A percentile compares a stretch with the other conserved stretches of the same genome.
phyloP scores from a whole-genome alignment of 169 alveolate genomes.

The Plasmodium gallinaceum region DNA sequence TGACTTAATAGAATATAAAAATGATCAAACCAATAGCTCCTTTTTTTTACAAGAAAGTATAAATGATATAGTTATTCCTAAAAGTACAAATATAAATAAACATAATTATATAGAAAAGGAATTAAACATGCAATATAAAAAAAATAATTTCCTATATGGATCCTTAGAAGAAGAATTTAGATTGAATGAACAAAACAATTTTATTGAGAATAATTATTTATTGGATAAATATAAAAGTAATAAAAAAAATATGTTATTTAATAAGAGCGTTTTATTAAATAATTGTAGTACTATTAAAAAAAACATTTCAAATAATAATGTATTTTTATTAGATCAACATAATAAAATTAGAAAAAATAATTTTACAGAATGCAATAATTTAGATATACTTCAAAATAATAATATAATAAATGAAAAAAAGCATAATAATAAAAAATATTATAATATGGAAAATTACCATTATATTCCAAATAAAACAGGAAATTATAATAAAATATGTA shows the following conservation, averaged over 20 bases:
- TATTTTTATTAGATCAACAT: slow-evolving; percentile 10
- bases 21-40: neutral
- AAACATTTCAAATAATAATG: neutral
- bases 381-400: neutral
- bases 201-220: neutral
- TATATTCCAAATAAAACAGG: neutral
- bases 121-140: neutral
- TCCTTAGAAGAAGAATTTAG: neutral
- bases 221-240: neutral
- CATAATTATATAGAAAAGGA: neutral
- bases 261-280: slow-evolving; percentile 2
- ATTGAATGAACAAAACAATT: neutral
- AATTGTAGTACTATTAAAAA: slow-evolving; percentile 1
- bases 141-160: neutral
- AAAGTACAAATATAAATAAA: slow-evolving; percentile 12
- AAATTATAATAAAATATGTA: slow-evolving; percentile 31
- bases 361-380: slow-evolving; percentile 1
- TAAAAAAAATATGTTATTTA: neutral
- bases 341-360: slow-evolving; percentile 17
- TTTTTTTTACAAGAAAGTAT: slow-evolving; percentile 1
- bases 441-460: neutral
- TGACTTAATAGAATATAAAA: neutral
- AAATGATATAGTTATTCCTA: neutral
- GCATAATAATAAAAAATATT: neutral
- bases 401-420: neutral